phyloP scores from a whole-genome alignment of 176 grass and related monocot species.

The Zoysia japonica region DNA sequence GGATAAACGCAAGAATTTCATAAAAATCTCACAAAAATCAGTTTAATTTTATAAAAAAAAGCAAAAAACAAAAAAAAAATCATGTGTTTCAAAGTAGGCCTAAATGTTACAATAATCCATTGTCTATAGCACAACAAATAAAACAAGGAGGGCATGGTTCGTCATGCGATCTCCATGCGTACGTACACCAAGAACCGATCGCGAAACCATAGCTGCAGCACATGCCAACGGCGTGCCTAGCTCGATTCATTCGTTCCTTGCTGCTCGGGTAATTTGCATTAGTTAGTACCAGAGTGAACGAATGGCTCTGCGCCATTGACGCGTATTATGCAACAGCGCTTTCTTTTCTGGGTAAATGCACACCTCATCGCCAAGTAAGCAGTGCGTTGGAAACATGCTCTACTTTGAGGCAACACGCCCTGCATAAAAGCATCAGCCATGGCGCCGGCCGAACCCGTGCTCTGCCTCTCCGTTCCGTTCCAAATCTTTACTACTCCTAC shows the following conservation, averaged over 20 bases:
- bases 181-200: not conserved
- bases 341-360: not conserved
- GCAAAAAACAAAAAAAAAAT: not conserved
- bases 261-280: no score
- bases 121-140: not conserved
- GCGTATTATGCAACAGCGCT: not conserved
- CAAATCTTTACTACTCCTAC: not conserved
- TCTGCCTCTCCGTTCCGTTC: constrained; percentile 25
- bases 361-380: not conserved
- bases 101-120: not conserved
- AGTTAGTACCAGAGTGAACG: not conserved
- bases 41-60: no score
- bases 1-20: no score
- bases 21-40: no score
- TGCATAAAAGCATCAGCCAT: not conserved
- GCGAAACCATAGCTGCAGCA: not conserved
- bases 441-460: not conserved
- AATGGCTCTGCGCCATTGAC: not conserved
- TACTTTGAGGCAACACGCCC: no score
- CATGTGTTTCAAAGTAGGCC: not conserved
- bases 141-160: not conserved
- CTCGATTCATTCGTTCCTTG: no score
- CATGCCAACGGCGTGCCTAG: not conserved
- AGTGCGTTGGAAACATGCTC: no score
- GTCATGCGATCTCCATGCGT: not conserved